These are phyloP conservation scores for Westerdykella ornata DNA, from an alignment of 2,329 filamentous ascomycete genomes.

Conservation along the genomic window DNA sequence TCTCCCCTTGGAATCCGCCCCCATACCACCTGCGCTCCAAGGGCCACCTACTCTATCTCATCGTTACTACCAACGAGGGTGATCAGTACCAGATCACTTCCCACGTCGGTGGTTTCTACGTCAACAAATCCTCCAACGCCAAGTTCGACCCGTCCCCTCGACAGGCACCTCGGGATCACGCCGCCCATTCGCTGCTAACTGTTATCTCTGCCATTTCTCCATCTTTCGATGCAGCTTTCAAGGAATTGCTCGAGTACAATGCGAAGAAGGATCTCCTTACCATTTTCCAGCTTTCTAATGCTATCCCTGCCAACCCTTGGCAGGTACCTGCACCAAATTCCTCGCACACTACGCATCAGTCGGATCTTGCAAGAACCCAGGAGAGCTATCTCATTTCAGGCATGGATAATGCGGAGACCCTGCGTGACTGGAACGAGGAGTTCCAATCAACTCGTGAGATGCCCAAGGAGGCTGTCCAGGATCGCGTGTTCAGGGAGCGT, in stretches of 20 bases:
- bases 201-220: slow-evolving; percentile 74
- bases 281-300: slow-evolving; percentile 92
- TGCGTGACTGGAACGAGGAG: slow-evolving; percentile 98
- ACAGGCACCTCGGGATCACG: slow-evolving; percentile 66
- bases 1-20: slow-evolving; percentile 95
- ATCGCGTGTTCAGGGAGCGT: slow-evolving; percentile 90
- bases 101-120: slow-evolving; percentile 90
- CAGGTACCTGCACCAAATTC: slow-evolving; percentile 65
- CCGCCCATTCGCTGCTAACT: slow-evolving; percentile 78
- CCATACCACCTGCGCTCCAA: slow-evolving; percentile 85
- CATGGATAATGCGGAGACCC: slow-evolving; percentile 85
- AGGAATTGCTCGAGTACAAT: slow-evolving; percentile 75
- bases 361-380: slow-evolving; percentile 84
- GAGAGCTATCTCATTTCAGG: slow-evolving; percentile 87
- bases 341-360: slow-evolving; percentile 60
- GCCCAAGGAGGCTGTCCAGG: slow-evolving; percentile 87
- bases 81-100: slow-evolving; percentile 92
- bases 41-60: slow-evolving; percentile 86
- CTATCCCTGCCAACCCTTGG: slow-evolving; percentile 89
- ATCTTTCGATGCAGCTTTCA: slow-evolving; percentile 71
- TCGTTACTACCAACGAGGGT: slow-evolving; percentile 84
- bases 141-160: slow-evolving; percentile 91
- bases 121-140: slow-evolving; percentile 91
- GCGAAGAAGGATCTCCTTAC: slow-evolving; percentile 79
- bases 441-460: slow-evolving; percentile 95